These are phyloP conservation scores for Kazachstania sp. DNA, from an alignment of 1,139 yeast genomes.

Conservation along the genomic window DNA sequence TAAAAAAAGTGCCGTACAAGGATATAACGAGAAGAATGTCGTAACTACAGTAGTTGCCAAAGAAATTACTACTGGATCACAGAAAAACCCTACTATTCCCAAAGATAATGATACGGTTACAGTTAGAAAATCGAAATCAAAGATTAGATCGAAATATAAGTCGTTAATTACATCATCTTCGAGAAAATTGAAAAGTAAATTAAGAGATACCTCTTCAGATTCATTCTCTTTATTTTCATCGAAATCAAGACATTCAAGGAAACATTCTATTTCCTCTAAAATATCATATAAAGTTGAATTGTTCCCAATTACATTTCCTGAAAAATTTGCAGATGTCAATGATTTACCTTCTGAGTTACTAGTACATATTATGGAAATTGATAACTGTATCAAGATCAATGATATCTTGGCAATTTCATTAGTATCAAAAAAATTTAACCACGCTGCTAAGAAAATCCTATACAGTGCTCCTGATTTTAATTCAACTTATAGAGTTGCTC, in stretches of 20 bases:
- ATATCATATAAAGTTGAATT: not conserved
- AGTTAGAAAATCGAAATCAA: not conserved
- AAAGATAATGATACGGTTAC: not conserved
- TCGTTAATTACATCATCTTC: conserved; percentile 22
- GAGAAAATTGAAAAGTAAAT: conserved; percentile 19
- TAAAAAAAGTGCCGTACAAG: too few species aligned
- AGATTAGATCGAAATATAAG: conserved; percentile 17
- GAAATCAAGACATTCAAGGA: conserved; percentile 10
- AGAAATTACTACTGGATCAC: not conserved
- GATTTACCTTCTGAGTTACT: conserved; percentile 27
- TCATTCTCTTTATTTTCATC: conserved; percentile 20
- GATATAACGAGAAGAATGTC: too few species aligned
- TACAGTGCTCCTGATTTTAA: conserved; percentile 49
- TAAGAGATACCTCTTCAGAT: conserved; percentile 16
- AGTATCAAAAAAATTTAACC: conserved; percentile 44
- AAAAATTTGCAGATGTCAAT: conserved; percentile 14
- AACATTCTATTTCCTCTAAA: conserved; percentile 5
- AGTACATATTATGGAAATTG: conserved; percentile 15
- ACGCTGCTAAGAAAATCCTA: conserved; percentile 44
- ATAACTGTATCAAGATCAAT: conserved; percentile 24
- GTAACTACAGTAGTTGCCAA: too few species aligned
- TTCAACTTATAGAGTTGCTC: conserved; percentile 70
- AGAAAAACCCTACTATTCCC: not conserved
- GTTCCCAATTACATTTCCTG: conserved; percentile 2
- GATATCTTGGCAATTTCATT: conserved; percentile 38